Conservation (phyloP, 768 basidiomycete species). For the Leucocoprinus birnbaumii region DNA sequence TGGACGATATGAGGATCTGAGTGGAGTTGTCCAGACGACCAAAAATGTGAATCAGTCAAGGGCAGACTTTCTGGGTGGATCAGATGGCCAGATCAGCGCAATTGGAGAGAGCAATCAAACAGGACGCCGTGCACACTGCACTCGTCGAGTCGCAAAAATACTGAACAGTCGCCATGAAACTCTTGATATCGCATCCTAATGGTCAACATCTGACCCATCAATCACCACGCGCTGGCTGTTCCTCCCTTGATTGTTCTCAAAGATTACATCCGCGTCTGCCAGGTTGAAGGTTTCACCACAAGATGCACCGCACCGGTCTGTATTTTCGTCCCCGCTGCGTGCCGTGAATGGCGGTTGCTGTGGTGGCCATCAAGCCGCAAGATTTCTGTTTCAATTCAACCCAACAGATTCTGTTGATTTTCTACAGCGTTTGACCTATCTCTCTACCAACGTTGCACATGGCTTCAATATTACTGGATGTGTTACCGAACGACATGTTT, state of each 20-base stretch:
- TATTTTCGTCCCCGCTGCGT: neutral
- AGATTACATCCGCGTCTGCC: neutral
- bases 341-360: conserved; percentile 6
- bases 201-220: neutral
- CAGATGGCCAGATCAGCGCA: neutral
- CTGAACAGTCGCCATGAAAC: neutral
- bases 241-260: neutral
- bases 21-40: conserved; percentile 8
- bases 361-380: neutral
- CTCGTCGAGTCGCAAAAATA: no score
- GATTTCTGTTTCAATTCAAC: neutral
- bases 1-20: neutral
- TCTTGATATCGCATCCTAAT: neutral
- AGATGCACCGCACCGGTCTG: neutral
- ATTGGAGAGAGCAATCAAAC: neutral
- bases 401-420: neutral
- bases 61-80: no score
- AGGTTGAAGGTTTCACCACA: neutral
- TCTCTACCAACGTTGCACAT: no score
- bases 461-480: no score
- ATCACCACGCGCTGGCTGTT: neutral
- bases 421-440: no score
- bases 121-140: neutral
- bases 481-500: no score
- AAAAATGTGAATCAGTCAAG: neutral